These are phyloP conservation scores for Fraxinus americana DNA, from an alignment of 257 asterid species.

Conservation along the genomic window DNA sequence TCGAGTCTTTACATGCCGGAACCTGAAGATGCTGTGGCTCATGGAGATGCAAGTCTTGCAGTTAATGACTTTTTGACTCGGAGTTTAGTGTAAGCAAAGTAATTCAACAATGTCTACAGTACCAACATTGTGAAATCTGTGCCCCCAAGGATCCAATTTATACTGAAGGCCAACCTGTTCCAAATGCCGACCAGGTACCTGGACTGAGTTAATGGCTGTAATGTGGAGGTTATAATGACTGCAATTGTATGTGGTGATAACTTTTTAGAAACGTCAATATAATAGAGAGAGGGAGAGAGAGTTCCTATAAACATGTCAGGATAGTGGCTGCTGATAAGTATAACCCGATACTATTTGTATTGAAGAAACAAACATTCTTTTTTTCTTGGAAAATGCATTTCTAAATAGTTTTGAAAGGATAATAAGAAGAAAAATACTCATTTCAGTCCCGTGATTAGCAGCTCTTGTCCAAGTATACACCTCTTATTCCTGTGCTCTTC, in stretches of 20 bases:
- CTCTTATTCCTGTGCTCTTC: too few relatives aligned
- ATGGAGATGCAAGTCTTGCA: constrained; percentile 93
- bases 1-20: constrained; percentile 86
- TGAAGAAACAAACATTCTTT: not conserved
- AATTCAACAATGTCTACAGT: not conserved
- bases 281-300: not conserved
- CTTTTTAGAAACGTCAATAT: not conserved
- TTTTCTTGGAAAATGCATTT: not conserved
- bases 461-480: too few relatives aligned
- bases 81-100: constrained; percentile 41
- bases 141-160: not conserved
- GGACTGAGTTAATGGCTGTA: not conserved
- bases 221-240: not conserved
- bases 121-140: not conserved
- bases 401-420: not conserved
- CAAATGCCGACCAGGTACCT: not conserved
- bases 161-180: not conserved
- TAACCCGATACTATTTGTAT: not conserved
- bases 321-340: not conserved
- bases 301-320: not conserved
- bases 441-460: too few relatives aligned
- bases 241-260: not conserved
- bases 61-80: constrained; percentile 84
- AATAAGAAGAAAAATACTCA: not conserved
- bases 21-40: constrained; percentile 96